Base-by-base conservation (phyloP, 805 yeast genomes). In the Scheffersomyces amazonensis region DNA sequence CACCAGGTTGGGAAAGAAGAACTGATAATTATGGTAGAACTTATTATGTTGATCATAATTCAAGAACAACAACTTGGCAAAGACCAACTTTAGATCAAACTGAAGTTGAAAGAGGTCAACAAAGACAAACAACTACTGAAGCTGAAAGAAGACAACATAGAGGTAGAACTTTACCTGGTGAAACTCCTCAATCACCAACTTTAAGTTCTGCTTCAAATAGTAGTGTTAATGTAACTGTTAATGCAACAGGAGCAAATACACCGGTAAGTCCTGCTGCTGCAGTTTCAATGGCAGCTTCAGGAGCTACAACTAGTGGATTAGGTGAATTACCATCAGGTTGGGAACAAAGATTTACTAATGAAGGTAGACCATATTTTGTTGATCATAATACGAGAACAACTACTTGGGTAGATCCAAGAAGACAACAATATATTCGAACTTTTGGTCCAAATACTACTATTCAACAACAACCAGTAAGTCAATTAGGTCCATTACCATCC, bases 311-410 rank as follows among this genome's bases (percentile, higher is more conserved):
- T 3, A 86, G 95, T 19, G 98, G 98, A 0, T 67, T 95, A 31
- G 99, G 99, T 20, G 99, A 93, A 67, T 73, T 93, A 47, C 99
- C 99, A 7, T 80, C 96, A 9, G 99, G 99, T 29, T 93, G 99
- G 99, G 99, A 93, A 66, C 98, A 91, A 69, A 75, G 99, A 48
- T 85, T 86, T 54, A 93, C 99, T 5, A 96, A 96, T 19, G 99
- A 93, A 66, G 99, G 99, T 28, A 80, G 99, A 60, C 95, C 98
- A 6, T 93, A 93, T 66, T 93, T 90, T 62, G 99, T 93, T 34
- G 99, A 93, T 64, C 99, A 93, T 69, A 93, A 93, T 64, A 93
- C 99, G n/a, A 79, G 99, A 63, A 93, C 99, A 1, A 93, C 99
- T 3, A 93, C 99, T 10, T 93, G 99, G 99, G 99, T 93, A 33